Percentiles rank a stretch among this genome's conserved stretches.
Evolutionary conservation across 2,329 filamentous ascomycete species (phyloP).

Genomic region (Pyrenochaeta sp.): DNA sequence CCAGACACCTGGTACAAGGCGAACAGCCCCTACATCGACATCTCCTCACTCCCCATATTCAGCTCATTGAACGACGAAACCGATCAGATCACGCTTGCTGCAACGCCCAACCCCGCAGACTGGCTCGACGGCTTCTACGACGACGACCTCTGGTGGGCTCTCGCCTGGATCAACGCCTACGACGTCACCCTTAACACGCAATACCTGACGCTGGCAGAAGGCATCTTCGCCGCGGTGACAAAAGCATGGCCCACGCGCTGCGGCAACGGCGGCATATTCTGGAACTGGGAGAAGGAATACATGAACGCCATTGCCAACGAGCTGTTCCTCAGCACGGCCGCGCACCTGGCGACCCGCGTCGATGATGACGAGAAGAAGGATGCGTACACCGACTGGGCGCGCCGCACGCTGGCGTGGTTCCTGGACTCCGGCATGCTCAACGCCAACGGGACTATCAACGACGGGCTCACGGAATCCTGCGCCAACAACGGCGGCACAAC

Average conservation of each 20-base stretch:
- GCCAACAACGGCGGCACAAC: constrained; percentile 57
- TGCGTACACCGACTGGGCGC: constrained; percentile 56
- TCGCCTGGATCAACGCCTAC: constrained; percentile 64
- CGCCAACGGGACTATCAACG: constrained; percentile 59
- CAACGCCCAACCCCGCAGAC: constrained; percentile 22
- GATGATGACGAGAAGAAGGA: constrained; percentile 37
- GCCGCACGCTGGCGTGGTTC: constrained; percentile 62
- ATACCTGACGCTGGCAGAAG: constrained; percentile 57
- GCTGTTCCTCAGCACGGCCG: constrained; percentile 63
- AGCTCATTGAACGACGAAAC: constrained; percentile 5
- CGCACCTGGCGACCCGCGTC: constrained; percentile 61
- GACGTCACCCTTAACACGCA: constrained; percentile 56
- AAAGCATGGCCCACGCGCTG: constrained; percentile 49
- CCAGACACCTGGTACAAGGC: constrained; percentile 29
- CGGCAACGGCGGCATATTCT: constrained; percentile 59
- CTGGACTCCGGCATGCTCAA: constrained; percentile 57
- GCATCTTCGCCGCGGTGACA: constrained; percentile 58
- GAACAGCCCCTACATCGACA: constrained; percentile 12
- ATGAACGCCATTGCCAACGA: constrained; percentile 65
- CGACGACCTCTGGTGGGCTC: constrained; percentile 60
- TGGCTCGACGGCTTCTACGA: constrained; percentile 59
- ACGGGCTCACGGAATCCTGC: constrained; percentile 61
- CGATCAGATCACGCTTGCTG: constrained; percentile 12
- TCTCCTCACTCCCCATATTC: constrained; percentile 16
- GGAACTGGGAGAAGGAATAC: constrained; percentile 55